Conservation (phyloP, 768 basidiomycete species). For the Amanita rimosa region DNA sequence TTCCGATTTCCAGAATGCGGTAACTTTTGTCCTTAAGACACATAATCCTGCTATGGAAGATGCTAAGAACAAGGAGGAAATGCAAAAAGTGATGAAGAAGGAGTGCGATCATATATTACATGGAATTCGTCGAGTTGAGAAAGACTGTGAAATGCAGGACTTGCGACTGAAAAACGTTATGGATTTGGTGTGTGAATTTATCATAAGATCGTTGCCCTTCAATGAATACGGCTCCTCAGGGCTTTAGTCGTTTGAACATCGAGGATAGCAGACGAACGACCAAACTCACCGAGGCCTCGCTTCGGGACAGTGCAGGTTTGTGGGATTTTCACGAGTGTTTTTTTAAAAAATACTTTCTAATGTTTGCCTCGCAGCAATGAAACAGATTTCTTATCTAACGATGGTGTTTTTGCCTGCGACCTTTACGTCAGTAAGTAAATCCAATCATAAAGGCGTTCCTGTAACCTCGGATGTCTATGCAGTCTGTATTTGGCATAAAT, state of each 20-base stretch:
- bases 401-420: slow-evolving; percentile 54
- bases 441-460: neutral
- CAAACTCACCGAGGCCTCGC: slow-evolving; percentile 25
- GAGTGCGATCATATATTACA: slow-evolving; percentile 36
- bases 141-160: slow-evolving; percentile 27
- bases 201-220: neutral
- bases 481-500: slow-evolving; percentile 56
- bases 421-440: slow-evolving; percentile 31
- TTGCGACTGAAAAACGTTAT: slow-evolving; percentile 38
- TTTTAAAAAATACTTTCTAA: neutral
- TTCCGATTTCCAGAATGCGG: slow-evolving; percentile 40
- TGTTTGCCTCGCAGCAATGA: slow-evolving; percentile 23
- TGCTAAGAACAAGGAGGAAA: slow-evolving; percentile 8
- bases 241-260: slow-evolving; percentile 28
- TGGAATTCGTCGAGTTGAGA: slow-evolving; percentile 39
- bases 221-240: slow-evolving; percentile 21
- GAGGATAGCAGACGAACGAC: slow-evolving; percentile 33
- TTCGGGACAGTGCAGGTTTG: slow-evolving; percentile 20
- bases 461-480: neutral
- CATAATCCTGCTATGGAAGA: slow-evolving; percentile 35
- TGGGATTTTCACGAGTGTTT: neutral
- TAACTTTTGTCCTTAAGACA: slow-evolving; percentile 37
- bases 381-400: slow-evolving; percentile 48
- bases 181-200: slow-evolving; percentile 22
- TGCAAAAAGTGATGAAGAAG: slow-evolving; percentile 17